Base-by-base conservation (phyloP, 2,329 filamentous ascomycete genomes). In the Diaporthe sp. region DNA sequence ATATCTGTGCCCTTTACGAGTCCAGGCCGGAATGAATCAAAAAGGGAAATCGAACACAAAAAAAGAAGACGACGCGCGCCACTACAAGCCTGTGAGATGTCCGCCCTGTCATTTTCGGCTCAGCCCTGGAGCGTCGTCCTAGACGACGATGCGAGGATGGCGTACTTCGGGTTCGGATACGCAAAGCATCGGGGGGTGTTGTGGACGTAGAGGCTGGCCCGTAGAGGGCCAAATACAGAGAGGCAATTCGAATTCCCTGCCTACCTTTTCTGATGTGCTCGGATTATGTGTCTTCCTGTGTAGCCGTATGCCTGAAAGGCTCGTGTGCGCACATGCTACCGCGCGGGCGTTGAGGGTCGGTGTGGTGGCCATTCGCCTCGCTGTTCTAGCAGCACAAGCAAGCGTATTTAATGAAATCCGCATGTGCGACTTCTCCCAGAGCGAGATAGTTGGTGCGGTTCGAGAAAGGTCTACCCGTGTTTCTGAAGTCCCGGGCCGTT, bases 1-100 rank as follows among this genome's bases (percentile, higher is more conserved):
- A 81, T 80, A 82, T 80, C 81, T 81, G 79, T 79, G 73, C 81
- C 81, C 78, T 78, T 80, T 81, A 76, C 75, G 78, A 80, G 74
- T 79, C 78, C 78, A 79, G 83, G 83, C 83, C 84, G 82, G 83
- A 79, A 80, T 80, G 80, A 81, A 81, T 81, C 80, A 78, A 80
- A 82, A 78, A 77, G 76, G 80, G 77, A 80, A 80, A 81, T 80
- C 78, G 79, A 71, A 74, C 65, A 76, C 47, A 34, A 53, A 73
- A 67, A 31, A 28, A 42, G 39, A 61, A 49, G 63, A 57, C 61
- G 67, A 63, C 73, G 68, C 75, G 73, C 70, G 70, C 75, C 73
- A 74, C 73, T 71, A 63, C 75, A 74, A 76, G 73, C 61, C 70
- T 72, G 71, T 76, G 75, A 76, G 68, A 72, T 68, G 60, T 71